phyloP scores from a whole-genome alignment of 306 rosid species.

The Prunus fruticosa region DNA sequence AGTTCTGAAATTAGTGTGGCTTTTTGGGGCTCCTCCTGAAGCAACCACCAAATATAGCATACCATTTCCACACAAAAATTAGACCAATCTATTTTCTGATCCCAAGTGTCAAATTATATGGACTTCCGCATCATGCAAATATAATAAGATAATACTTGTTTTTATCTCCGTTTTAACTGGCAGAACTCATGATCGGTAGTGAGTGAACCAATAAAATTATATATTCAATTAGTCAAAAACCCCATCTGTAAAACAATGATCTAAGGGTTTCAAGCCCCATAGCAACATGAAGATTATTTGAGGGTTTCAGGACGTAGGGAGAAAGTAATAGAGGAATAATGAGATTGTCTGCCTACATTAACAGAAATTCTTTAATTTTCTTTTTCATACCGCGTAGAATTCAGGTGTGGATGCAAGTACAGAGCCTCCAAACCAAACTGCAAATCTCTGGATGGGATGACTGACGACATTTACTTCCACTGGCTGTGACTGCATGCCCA shows the following conservation, averaged over 20 bases:
- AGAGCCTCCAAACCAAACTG: slow-evolving; percentile 99
- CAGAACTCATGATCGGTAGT: not conserved
- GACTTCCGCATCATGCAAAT: not conserved
- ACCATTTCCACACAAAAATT: not conserved
- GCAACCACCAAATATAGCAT: not conserved
- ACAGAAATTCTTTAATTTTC: not conserved
- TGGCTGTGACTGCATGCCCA: slow-evolving; percentile 69
- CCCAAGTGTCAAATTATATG: not conserved
- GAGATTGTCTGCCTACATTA: not conserved
- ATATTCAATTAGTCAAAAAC: not conserved
- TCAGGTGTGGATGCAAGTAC: slow-evolving; percentile 99
- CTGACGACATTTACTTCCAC: slow-evolving; percentile 97
- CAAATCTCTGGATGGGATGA: slow-evolving; percentile 97
- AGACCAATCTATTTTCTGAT: not conserved
- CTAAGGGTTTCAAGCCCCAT: not conserved
- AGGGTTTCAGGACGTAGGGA: not conserved
- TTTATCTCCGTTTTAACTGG: not conserved
- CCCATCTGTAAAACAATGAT: not conserved
- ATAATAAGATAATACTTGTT: not conserved
- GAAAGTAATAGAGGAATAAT: not conserved
- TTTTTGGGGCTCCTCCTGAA: too few relatives aligned
- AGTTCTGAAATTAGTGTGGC: not conserved
- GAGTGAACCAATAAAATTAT: not conserved
- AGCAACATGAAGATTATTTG: not conserved
- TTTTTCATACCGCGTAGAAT: slow-evolving; percentile 67